Evolutionary conservation across 208 protist species (phyloP).

Genomic region (Lotmaria passim): DNA sequence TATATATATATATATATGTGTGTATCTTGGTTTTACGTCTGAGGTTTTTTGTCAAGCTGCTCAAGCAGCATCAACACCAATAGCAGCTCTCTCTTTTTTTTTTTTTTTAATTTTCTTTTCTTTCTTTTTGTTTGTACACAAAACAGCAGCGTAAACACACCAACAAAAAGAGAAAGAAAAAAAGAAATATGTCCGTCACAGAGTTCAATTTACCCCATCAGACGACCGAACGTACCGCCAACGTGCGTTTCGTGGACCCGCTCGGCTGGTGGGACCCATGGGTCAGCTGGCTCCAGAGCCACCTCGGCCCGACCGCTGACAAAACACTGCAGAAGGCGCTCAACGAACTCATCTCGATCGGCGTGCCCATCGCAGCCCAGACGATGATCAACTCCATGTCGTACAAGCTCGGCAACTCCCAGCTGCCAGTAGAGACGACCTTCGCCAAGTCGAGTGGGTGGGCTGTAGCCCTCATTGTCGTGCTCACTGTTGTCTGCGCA

Average conservation of each 20-base stretch:
- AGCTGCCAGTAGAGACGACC: conserved; percentile 14
- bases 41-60: too few relatives aligned
- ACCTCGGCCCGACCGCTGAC: background rate
- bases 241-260: conserved; percentile 5
- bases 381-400: conserved; percentile 9
- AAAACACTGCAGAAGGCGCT: background rate
- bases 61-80: too few relatives aligned
- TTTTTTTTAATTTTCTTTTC: conserved; percentile 3
- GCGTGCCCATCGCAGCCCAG: conserved; percentile 23
- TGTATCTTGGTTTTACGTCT: too few relatives aligned
- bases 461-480: conserved; percentile 34
- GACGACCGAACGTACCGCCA: conserved; percentile 7
- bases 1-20: too few relatives aligned
- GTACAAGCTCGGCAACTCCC: conserved; percentile 26
- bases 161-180: too few relatives aligned
- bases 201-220: background rate
- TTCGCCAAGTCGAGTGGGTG: conserved; percentile 21
- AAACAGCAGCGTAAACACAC: background rate
- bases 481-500: conserved; percentile 24
- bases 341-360: background rate
- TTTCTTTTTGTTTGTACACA: background rate
- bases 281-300: background rate
- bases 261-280: background rate
- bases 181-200: background rate
- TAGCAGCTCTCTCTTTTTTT: background rate